Evolutionary conservation across 805 yeast genomes (phyloP).

Genomic region (Metschnikowia amazonensis): DNA sequence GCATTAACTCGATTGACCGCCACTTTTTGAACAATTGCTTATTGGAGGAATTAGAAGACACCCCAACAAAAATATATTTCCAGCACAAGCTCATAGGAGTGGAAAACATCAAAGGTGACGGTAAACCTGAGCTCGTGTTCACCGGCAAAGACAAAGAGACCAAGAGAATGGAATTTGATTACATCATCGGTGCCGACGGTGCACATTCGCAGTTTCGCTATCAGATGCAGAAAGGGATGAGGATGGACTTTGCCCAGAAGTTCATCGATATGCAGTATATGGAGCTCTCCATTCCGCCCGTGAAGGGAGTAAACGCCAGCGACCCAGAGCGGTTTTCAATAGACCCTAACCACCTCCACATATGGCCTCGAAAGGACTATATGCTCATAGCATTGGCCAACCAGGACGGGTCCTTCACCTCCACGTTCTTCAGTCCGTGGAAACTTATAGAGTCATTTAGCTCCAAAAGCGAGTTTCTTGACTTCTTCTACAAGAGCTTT

Average conservation of each 20-base stretch:
- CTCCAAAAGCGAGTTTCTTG: slow-evolving; percentile 40
- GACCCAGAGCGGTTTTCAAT: slow-evolving; percentile 42
- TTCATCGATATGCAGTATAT: slow-evolving; percentile 81
- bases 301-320: slow-evolving; percentile 22
- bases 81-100: slow-evolving; percentile 52
- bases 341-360: slow-evolving; percentile 76
- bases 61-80: slow-evolving; percentile 47
- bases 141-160: slow-evolving; percentile 17
- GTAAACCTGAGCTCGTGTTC: slow-evolving; percentile 24
- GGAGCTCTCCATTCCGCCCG: slow-evolving; percentile 72
- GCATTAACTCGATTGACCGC: slow-evolving; percentile 83
- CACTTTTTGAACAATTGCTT: slow-evolving; percentile 60
- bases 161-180: slow-evolving; percentile 42
- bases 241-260: slow-evolving; percentile 71
- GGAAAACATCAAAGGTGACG: slow-evolving; percentile 20
- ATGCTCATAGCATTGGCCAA: slow-evolving; percentile 92
- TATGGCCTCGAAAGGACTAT: slow-evolving; percentile 84
- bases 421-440: slow-evolving; percentile 87
- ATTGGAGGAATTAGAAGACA: slow-evolving; percentile 54
- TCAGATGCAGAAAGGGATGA: slow-evolving; percentile 58
- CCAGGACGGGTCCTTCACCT: slow-evolving; percentile 79
- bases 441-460: slow-evolving; percentile 51
- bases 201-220: slow-evolving; percentile 70
- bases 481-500: slow-evolving; percentile 60
- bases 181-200: slow-evolving; percentile 83